These are phyloP conservation scores for Salix koriyanagi DNA, from an alignment of 345 rosid species.

Conservation along the genomic window DNA sequence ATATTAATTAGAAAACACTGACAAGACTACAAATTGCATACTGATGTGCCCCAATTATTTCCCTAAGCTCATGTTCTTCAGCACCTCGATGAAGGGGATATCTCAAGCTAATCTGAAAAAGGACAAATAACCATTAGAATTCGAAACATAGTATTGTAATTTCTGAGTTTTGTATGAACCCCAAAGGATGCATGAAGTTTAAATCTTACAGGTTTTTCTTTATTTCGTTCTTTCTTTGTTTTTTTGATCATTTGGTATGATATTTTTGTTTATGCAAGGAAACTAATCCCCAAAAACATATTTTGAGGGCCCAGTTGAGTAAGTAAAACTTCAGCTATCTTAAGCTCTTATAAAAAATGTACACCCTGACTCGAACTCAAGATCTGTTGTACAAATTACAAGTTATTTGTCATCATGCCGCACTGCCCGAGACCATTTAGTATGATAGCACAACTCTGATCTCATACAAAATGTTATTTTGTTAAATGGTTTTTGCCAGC, in stretches of 20 bases:
- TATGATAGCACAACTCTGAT: neutral
- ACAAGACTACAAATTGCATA: constrained; percentile 27
- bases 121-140: constrained; percentile 6
- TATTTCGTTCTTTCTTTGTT: too few relatives aligned
- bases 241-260: too few relatives aligned
- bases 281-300: too few relatives aligned
- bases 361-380: too few relatives aligned
- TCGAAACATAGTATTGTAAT: neutral
- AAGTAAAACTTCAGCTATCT: too few relatives aligned
- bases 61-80: constrained; percentile 60
- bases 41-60: constrained; percentile 81
- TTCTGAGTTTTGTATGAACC: neutral
- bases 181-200: neutral
- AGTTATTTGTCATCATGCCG: too few relatives aligned
- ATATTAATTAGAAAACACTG: neutral
- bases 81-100: constrained; percentile 83
- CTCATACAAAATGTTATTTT: too few relatives aligned
- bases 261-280: too few relatives aligned
- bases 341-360: too few relatives aligned
- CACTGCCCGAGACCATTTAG: neutral
- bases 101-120: constrained; percentile 81
- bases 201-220: neutral
- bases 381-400: too few relatives aligned
- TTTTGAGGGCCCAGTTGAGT: too few relatives aligned
- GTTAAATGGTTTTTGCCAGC: neutral